Base-by-base conservation (phyloP, 352 stramenopile genomes). In the Phytophthora parvispora region DNA sequence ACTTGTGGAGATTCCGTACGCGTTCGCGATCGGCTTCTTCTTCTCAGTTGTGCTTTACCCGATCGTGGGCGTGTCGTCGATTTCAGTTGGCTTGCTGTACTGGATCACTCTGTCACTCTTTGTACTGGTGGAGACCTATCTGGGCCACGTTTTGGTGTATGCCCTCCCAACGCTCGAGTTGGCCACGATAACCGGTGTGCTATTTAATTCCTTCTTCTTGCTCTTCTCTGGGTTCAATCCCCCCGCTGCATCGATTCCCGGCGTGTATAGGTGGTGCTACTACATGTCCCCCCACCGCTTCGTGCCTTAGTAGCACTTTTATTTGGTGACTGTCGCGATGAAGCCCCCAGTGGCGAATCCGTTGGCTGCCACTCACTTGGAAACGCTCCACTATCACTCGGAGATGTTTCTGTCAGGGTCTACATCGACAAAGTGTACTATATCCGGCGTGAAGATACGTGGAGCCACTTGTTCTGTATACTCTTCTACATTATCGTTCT, bases 211-310 rank as follows among this genome's bases (percentile, higher is more conserved):
- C 2, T 60, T 90, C 13, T 84, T 85, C 40, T 51, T 85, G 20
- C 40, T 87, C 8, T 84, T 87, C 36, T 69, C 74, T 4, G 81
- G 81, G 10, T 90, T 78, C 45, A 82, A 83, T 38, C 77, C 77
- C 4, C 77, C 79, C 13, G 70, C 72, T 3, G 71, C 65, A 47
- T 69, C 70, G 20, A 86, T 88, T 47, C 78, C 82, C 13, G 36
- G 15, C 0, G 64, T 45, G 9, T 88, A 84, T 59, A 78, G 68
- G 43, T 90, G 77, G 79, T 65, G 86, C 31, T 75, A 86, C 66
- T 78, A 76, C 42, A 66, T 75, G 29, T 61, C 69, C 13, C 68
- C 68, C 12, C 40, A 63, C 13, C 47, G 55, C 48, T 38, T 29
- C 16, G 24, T 13, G 42, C 43, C 56, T 18, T 64, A 5, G 57